These are phyloP conservation scores for Wickerhamiella alocasiicola DNA, from an alignment of 805 yeast species.

Conservation along the genomic window DNA sequence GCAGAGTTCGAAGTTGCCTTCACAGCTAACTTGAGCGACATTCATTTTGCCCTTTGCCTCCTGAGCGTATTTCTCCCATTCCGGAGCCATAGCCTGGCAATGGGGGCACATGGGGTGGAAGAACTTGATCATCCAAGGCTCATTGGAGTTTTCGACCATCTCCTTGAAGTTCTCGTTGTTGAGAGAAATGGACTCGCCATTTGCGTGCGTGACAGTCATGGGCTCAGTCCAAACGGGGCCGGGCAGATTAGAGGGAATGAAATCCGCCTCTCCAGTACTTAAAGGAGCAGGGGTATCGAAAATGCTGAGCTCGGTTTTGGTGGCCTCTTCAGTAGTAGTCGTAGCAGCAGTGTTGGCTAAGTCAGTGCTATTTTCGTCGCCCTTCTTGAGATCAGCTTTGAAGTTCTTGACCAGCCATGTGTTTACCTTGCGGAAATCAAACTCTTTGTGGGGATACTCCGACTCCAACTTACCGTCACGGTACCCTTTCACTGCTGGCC, in stretches of 20 bases:
- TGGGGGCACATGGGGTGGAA: slow-evolving; percentile 32
- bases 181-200: slow-evolving; percentile 26
- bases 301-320: not conserved
- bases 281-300: not conserved
- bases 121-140: slow-evolving; percentile 33
- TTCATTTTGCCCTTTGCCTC: slow-evolving; percentile 23
- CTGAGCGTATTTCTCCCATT: slow-evolving; percentile 29
- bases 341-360: not conserved
- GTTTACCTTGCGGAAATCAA: slow-evolving; percentile 13
- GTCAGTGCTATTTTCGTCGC: not conserved
- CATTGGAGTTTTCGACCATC: slow-evolving; percentile 23
- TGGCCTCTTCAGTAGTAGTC: not conserved
- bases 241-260: slow-evolving; percentile 5
- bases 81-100: slow-evolving; percentile 28
- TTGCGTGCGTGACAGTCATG: slow-evolving; percentile 14
- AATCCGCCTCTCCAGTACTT: not conserved
- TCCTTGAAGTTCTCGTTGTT: slow-evolving; percentile 22
- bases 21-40: slow-evolving; percentile 33
- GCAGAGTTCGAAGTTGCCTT: slow-evolving; percentile 26
- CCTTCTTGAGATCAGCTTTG: not conserved
- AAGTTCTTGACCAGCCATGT: slow-evolving; percentile 4
- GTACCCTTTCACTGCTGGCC: slow-evolving; percentile 16
- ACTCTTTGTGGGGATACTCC: slow-evolving; percentile 4
- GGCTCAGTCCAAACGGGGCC: slow-evolving; percentile 3
- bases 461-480: slow-evolving; percentile 14